phyloP scores from a whole-genome alignment of 108 stramenopile genomes.

The Nannochloropsis gaditana region DNA sequence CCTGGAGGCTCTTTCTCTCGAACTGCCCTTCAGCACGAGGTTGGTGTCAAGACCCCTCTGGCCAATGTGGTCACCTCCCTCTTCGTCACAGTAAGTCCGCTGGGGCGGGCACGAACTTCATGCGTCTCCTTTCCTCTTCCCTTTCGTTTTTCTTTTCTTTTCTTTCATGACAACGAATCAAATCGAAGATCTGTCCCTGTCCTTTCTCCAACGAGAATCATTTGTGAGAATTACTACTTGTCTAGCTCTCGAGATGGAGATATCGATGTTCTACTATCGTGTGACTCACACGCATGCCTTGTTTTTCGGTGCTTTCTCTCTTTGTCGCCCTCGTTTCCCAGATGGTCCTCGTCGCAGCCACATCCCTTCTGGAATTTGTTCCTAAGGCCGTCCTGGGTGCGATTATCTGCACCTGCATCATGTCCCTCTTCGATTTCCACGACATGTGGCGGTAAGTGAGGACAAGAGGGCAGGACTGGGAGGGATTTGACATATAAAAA shows the following conservation, averaged over 20 bases:
- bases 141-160: not conserved
- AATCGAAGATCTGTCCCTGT: too few species aligned
- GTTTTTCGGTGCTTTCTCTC: not conserved
- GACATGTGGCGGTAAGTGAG: not conserved
- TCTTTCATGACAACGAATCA: not conserved
- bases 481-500: too few species aligned
- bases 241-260: too few species aligned
- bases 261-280: not conserved
- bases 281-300: not conserved
- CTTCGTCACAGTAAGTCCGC: not conserved
- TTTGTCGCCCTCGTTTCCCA: not conserved
- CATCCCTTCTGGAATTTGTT: not conserved
- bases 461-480: not conserved
- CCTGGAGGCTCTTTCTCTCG: constrained; percentile 6
- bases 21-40: not conserved
- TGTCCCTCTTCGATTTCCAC: not conserved
- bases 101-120: too few species aligned
- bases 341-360: not conserved
- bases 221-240: too few species aligned
- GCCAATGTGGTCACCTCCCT: not conserved
- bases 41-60: not conserved
- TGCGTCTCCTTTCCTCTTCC: too few species aligned
- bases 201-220: too few species aligned
- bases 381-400: not conserved
- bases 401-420: not conserved